Base-by-base conservation (phyloP, 306 rosid species). In the Begonia loranthoides region DNA sequence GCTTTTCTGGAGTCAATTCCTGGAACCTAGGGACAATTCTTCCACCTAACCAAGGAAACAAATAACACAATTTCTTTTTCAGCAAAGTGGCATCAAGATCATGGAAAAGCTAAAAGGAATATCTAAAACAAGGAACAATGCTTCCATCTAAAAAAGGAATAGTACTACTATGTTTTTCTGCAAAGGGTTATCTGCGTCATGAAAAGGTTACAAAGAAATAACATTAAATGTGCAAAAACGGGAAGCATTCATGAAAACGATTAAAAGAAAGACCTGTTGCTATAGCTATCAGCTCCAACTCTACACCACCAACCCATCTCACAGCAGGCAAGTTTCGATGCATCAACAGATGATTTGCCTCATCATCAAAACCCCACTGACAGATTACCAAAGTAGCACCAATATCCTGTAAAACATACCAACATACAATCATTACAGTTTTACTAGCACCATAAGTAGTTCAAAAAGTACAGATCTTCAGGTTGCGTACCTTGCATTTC, bases 221-320 rank as follows among this genome's bases (percentile, higher is more conserved):
- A 19, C 3, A 19, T 19, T 19, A 19, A 1, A 19, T 19, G 22
- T 1, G 3, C 22, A 19, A 2, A 19, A 19, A 19, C 3, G 22
- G 22, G 22, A 19, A 19, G 22, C 22, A 28, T 28, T 28, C 36
- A 3, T 28, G 1, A 28, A 28, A 28, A 28, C n/a, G 36, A 5
- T 28, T 43, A 43, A 10, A 10, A 10, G 15, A n/a, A 11, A 43
- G n/a, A 43, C 99, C 96, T 33, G 99, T 92, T 50, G 99, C 99
- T 63, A 92, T 92, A 19, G 99, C 96, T 64, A 92, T 92, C 72
- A 92, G 70, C 68, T 92, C 99, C 70, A 92, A 70, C 84, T 86
- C 99, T 52, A 92, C 99, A 76, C 99, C 99, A 67, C 99, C 99
- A 50, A 92, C 99, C 96, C 99, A 92, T 81, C 99, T 80, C 49